These are phyloP conservation scores for Blastobotrys buckinghamii DNA, from an alignment of 1,139 yeast species.

Conservation along the genomic window DNA sequence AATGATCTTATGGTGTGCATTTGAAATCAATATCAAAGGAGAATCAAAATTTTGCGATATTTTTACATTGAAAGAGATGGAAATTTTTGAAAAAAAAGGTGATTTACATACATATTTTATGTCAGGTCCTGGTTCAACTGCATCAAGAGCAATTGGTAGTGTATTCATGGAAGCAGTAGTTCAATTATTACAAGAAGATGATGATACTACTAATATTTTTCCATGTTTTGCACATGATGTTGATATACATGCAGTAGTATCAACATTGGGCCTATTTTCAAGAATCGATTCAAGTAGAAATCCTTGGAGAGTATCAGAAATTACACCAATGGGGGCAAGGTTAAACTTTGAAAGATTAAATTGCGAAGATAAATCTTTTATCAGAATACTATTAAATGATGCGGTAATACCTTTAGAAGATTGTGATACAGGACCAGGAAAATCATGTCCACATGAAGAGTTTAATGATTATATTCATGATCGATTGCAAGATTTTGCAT, in stretches of 20 bases:
- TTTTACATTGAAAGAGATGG: constrained; percentile 47
- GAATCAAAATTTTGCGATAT: constrained; percentile 45
- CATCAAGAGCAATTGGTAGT: constrained; percentile 41
- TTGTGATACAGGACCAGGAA: constrained; percentile 48
- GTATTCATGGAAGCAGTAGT: constrained; percentile 46
- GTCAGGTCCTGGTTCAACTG: constrained; percentile 45
- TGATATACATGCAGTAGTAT: constrained; percentile 41
- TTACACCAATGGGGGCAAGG: constrained; percentile 51
- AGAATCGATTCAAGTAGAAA: background rate
- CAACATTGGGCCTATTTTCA: constrained; percentile 42
- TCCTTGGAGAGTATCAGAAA: constrained; percentile 28
- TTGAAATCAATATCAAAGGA: constrained; percentile 48
- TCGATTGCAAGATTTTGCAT: constrained; percentile 2
- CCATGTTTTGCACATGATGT: constrained; percentile 51
- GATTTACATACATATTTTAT: constrained; percentile 44
- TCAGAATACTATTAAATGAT: constrained; percentile 49
- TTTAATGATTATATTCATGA: constrained; percentile 8
- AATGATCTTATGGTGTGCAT: constrained; percentile 46
- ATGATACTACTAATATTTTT: constrained; percentile 24
- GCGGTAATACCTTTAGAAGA: constrained; percentile 48
- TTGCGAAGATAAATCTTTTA: constrained; percentile 33
- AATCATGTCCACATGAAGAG: constrained; percentile 16
- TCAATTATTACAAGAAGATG: constrained; percentile 40
- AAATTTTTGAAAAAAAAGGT: constrained; percentile 40
- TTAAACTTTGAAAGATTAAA: constrained; percentile 44